A percentile compares a stretch with the other conserved stretches of the same genome.
Evolutionary conservation across 768 basidiomycete genomes (phyloP).

Genomic region (Calocybe gangraenosa): DNA sequence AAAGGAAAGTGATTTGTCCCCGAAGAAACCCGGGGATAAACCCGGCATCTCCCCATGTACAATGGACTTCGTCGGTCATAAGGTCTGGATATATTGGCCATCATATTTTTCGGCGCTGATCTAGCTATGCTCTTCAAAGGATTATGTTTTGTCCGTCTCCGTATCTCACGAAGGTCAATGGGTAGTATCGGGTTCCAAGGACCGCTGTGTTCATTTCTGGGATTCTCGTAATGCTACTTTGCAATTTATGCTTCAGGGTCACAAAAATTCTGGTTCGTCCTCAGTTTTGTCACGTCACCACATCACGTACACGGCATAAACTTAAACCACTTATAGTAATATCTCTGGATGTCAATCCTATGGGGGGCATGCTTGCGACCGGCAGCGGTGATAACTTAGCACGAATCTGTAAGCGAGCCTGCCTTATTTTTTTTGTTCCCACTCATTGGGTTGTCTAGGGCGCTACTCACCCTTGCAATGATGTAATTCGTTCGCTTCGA

Average conservation of each 20-base stretch:
- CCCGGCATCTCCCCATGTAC: constrained; percentile 42
- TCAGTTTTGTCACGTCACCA: neutral
- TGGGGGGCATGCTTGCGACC: constrained; percentile 42
- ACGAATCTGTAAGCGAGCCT: constrained; percentile 44
- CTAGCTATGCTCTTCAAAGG: constrained; percentile 36
- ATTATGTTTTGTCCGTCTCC: constrained; percentile 50
- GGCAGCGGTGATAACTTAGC: constrained; percentile 54
- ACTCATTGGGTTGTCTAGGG: constrained; percentile 5
- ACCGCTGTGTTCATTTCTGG: constrained; percentile 95
- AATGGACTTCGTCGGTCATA: constrained; percentile 88
- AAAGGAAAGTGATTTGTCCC: constrained; percentile 32
- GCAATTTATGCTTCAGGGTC: constrained; percentile 88
- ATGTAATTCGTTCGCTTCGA: too few relatives aligned
- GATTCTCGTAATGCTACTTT: constrained; percentile 71
- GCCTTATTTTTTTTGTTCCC: constrained; percentile 13
- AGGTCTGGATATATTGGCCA: constrained; percentile 41
- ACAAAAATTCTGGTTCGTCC: constrained; percentile 50
- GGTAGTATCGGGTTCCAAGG: constrained; percentile 94
- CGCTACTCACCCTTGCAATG: constrained; percentile 3
- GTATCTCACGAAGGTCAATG: constrained; percentile 90
- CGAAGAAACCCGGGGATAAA: constrained; percentile 47
- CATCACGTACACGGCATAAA: neutral
- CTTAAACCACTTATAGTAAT: constrained; percentile 41
- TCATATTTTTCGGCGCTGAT: constrained; percentile 28
- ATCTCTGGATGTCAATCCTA: constrained; percentile 44